phyloP scores from a whole-genome alignment of 768 basidiomycete species.

The Tulasnella sp. region DNA sequence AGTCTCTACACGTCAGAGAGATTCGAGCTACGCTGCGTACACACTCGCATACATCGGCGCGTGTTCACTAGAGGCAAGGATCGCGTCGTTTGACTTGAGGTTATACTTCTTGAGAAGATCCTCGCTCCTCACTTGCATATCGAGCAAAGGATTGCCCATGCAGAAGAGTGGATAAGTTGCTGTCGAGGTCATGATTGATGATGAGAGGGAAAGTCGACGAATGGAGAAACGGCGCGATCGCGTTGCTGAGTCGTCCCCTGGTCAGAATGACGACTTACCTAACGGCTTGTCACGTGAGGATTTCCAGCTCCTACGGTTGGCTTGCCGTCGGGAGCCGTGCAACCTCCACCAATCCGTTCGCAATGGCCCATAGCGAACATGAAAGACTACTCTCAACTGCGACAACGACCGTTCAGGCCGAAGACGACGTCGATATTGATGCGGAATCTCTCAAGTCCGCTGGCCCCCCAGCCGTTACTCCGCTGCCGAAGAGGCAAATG shows the following conservation, averaged over 20 bases:
- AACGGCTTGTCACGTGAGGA: background rate
- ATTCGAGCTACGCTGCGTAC: too few species aligned
- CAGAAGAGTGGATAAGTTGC: constrained; percentile 58
- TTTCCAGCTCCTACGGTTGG: background rate
- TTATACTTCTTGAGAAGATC: constrained; percentile 77
- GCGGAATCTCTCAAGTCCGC: constrained; percentile 19
- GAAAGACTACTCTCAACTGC: too few species aligned
- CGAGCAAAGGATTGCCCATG: constrained; percentile 92
- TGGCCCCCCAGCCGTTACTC: background rate
- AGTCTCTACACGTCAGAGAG: background rate
- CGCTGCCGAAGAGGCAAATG: constrained; percentile 15
- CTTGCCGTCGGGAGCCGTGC: too few species aligned
- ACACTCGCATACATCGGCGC: constrained; percentile 52
- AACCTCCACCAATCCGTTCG: background rate
- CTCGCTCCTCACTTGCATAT: constrained; percentile 88
- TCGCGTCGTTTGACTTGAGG: constrained; percentile 90
- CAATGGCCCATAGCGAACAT: too few species aligned
- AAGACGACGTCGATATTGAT: constrained; percentile 18
- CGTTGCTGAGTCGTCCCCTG: background rate
- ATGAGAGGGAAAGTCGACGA: background rate
- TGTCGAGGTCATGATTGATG: background rate
- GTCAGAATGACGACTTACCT: background rate
- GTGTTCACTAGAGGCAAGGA: constrained; percentile 86
- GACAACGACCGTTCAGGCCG: too few species aligned
- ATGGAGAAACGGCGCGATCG: background rate